Base-by-base conservation (phyloP, 176 grass and related monocot genomes). In the Oryza meridionalis region DNA sequence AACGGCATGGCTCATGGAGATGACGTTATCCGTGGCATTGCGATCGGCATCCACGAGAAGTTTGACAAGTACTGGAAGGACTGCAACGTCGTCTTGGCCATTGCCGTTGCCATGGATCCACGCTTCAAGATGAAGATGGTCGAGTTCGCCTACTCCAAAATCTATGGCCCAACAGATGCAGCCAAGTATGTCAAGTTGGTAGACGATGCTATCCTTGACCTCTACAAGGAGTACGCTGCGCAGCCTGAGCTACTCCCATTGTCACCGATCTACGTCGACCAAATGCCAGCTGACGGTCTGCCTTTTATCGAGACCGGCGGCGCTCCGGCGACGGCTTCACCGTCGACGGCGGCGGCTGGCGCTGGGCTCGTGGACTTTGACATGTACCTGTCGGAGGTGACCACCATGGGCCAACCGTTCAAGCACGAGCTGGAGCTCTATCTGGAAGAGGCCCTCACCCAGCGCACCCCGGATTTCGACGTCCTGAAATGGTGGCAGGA, bases 71-170 rank as follows among this genome's bases (percentile, higher is more conserved):
- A 86, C n/a, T 89, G 90, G 90, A 89, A 75, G 73, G 86, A 92
- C 65, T 92, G 90, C 73, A 89, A 77, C 64, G 40, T 92, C n/a
- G 43, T 89, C 43, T 40, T 92, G 49, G 84, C 87, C 42, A 68
- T 92, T 61, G 90, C 90, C 46, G 90, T 89, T 40, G 75, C 72
- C 13, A 92, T 92, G 90, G 87, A 92, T 75, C 90, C 87, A 16
- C 69, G 87, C 12, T 87, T 80, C 84, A 81, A 89, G 53, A 84
- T 92, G 86, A 92, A 81, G 68, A 70, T 89, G 73, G 79, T 89
- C 53, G 86, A 92, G 87, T 86, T 84, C 22, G 69, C 78, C 69
- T 89, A 86, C 35, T 75, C 80, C 59, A 88, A 85, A 81, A 86
- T 92, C 37, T 89, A 92, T 35, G 86, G 86, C 6, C 17, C 53